Base-by-base conservation (phyloP, 106 monocot species). In the Platanthera zijinensis region DNA sequence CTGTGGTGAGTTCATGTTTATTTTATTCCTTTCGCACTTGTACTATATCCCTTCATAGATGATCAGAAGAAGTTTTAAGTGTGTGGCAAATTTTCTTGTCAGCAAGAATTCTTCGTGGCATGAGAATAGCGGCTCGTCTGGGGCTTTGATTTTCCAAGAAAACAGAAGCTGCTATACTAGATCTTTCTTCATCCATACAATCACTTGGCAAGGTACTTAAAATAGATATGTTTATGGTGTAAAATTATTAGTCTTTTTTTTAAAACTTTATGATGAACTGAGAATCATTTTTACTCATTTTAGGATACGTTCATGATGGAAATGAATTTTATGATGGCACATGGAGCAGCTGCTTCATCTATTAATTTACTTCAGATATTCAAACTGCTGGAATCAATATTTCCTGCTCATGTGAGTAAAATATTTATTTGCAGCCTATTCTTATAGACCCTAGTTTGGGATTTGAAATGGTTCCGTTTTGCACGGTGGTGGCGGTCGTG, bases 301-400 rank as follows among this genome's bases (percentile, higher is more conserved):
- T 88, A 97, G 97, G 50, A 78, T 83, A 91, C 93, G 70, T 71
- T 97, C 81, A 72, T 91, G 88, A 80, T 97, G 93, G 97, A 97
- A 85, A 66, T 97, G 81, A 88, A 97, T 83, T 93, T 83, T 77
- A 88, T 97, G 87, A 73, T 97, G 73, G 87, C 93, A 47, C 93
- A 97, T 91, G 97, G 93, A 74, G 93, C 97, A 68, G 93, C 97
- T 75, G 86, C n/a, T n/a, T 78, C 91, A 14, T 97, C 97, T 74
- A 80, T 97, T 63, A 21, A 5, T 69, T 89, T 97, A 52, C 91
- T 97, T 82, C 84, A 86, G 61, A 88, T 83, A 82, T 97, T 88
- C 79, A 86, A 89, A 53, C 69, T 94, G 86, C 89, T 97, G 75
- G 85, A 91, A 45, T 72, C 91, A 47, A 76, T 97, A 45, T 88